Evolutionary conservation across 2,329 filamentous ascomycete genomes (phyloP).

Genomic region (Graphilbum ipis-grandicollis): DNA sequence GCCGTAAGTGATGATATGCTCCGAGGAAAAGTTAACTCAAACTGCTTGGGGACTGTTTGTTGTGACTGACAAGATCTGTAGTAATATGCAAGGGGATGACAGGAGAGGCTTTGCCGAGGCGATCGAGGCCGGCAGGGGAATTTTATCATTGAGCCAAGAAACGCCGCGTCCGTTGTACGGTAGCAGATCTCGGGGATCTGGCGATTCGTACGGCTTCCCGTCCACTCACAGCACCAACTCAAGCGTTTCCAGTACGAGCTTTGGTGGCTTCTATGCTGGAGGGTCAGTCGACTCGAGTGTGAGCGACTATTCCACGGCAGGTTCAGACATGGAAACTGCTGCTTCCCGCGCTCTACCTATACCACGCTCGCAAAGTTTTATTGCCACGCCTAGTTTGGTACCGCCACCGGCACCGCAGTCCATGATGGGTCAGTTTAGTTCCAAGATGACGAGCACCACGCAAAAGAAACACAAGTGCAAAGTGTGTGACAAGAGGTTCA

Average conservation of each 20-base stretch:
- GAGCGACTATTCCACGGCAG: conserved; percentile 81
- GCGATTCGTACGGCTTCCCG: conserved; percentile 84
- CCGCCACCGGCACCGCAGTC: conserved; percentile 76
- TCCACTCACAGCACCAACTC: conserved; percentile 71
- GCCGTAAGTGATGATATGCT: background rate
- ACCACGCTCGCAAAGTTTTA: conserved; percentile 52
- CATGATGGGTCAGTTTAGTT: conserved; percentile 98
- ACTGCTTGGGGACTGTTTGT: too few relatives aligned
- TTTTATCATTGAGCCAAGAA: conserved; percentile 92
- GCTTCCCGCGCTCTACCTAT: conserved; percentile 75
- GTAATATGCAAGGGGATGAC: conserved; percentile 35
- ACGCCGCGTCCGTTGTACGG: conserved; percentile 82
- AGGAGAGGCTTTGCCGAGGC: conserved; percentile 68
- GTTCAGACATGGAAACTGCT: conserved; percentile 73
- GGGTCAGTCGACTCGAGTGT: conserved; percentile 71
- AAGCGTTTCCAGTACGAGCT: conserved; percentile 73
- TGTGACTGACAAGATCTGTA: conserved; percentile 9
- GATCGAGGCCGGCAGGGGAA: conserved; percentile 81
- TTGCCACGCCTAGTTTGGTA: conserved; percentile 18
- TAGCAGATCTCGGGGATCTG: conserved; percentile 47
- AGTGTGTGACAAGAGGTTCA: conserved; percentile 95
- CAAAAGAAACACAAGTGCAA: conserved; percentile 99
- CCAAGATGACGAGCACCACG: conserved; percentile 85
- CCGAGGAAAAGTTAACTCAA: too few relatives aligned
- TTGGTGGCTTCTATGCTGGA: conserved; percentile 60